A percentile compares a stretch with the other conserved stretches of the same genome.
These are phyloP conservation scores for Botrytis fragariae DNA, from an alignment of 2,329 filamentous ascomycete species.

Conservation along the genomic window DNA sequence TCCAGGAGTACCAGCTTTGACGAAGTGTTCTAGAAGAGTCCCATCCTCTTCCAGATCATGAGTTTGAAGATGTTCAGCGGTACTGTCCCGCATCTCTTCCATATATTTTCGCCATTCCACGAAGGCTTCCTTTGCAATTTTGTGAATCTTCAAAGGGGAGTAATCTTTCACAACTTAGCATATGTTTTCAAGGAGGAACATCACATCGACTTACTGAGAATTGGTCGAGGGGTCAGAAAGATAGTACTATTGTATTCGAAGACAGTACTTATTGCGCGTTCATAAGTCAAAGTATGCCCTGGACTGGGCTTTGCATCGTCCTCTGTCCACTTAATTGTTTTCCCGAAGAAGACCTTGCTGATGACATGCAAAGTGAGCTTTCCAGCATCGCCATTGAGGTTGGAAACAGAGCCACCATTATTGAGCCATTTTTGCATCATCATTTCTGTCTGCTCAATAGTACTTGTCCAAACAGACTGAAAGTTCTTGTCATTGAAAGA, in stretches of 20 bases:
- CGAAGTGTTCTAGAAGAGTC: too few species aligned
- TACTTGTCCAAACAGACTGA: neutral
- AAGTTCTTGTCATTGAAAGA: constrained; percentile 10
- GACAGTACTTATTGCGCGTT: neutral
- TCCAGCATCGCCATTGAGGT: neutral
- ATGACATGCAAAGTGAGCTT: neutral
- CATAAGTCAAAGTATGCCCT: neutral
- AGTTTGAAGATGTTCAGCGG: too few species aligned
- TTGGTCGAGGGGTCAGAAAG: neutral
- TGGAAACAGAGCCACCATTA: neutral
- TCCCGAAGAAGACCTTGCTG: neutral
- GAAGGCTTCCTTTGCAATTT: too few species aligned
- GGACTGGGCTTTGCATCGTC: neutral
- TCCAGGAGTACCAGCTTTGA: too few species aligned
- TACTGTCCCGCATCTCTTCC: too few species aligned
- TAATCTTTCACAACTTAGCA: too few species aligned
- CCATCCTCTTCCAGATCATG: too few species aligned
- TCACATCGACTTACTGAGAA: too few species aligned
- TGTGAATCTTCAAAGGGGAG: too few species aligned
- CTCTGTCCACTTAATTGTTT: neutral
- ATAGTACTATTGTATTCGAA: neutral
- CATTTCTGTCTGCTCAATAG: neutral
- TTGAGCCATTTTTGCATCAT: neutral
- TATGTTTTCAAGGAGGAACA: too few species aligned
- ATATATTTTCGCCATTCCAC: too few species aligned